phyloP scores from a whole-genome alignment of 805 yeast genomes.

The Ogataea paradorogensis region DNA sequence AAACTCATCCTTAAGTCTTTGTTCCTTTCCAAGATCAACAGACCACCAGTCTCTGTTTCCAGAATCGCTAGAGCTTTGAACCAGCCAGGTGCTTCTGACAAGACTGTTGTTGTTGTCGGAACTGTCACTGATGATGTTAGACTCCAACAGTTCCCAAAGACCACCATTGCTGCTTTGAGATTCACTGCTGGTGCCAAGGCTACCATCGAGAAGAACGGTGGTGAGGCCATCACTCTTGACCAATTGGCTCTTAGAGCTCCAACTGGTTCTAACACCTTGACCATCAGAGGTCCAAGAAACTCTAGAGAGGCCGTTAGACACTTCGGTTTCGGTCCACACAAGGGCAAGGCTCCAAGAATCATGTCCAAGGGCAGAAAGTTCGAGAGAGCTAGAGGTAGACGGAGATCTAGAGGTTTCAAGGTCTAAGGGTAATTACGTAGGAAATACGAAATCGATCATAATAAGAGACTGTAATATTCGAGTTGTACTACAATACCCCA shows the following conservation, averaged over 20 bases:
- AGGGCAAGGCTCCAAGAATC: conserved; percentile 98
- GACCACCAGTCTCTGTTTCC: conserved; percentile 98
- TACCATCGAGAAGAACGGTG: conserved; percentile 96
- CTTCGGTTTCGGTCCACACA: conserved; percentile 99
- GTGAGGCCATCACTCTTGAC: conserved; percentile 99
- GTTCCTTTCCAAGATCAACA: conserved; percentile 97
- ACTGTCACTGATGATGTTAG: conserved; percentile 98
- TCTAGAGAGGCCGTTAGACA: conserved; percentile 99
- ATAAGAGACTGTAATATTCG: not conserved
- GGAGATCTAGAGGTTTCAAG: conserved; percentile 99
- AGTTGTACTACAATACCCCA: not conserved
- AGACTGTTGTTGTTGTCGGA: conserved; percentile 97
- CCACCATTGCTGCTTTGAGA: conserved; percentile 98
- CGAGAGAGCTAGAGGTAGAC: conserved; percentile 99
- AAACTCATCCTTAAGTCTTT: conserved; percentile 90
- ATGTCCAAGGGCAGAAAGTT: conserved; percentile 97
- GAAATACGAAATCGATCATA: conserved; percentile 4
- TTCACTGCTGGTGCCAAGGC: conserved; percentile 99
- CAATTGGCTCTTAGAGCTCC: conserved; percentile 99
- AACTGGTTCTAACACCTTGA: conserved; percentile 97
- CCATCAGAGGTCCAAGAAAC: conserved; percentile 98
- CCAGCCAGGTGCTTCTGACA: conserved; percentile 80
- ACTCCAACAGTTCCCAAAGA: conserved; percentile 90
- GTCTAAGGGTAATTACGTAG: conserved; percentile 57
- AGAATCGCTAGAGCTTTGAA: conserved; percentile 81